Evolutionary conservation across 371 early-diverging fungal species (phyloP), one percentile per base, ranked within the genome.

Genomic region (Lichtheimia ramosa): DNA sequence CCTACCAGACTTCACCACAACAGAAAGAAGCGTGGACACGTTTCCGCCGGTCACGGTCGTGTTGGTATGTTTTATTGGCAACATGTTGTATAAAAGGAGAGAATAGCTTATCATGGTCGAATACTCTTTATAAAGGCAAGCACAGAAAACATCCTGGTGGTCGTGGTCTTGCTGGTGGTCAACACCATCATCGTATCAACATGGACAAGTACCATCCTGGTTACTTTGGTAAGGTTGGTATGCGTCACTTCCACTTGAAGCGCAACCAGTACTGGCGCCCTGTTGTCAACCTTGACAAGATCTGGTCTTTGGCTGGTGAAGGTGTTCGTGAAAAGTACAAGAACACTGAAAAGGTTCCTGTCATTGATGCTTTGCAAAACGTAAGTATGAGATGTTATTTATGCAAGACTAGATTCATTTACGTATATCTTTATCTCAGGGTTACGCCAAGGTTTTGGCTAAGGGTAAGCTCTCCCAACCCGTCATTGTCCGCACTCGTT

Each of bases 141-240:
- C 99, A 99, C 93, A 91, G 99, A 78, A 99, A 99, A 91, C 99
- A 99, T 83, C 97, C 99, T 73, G 99, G 99, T 81, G 99, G 99
- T 92, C 92, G 99, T 81, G 99, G 99, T 95, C 87, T 95, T 78
- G 98, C 99, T 84, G 99, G 99, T 93, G 99, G 99, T 89, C 90
- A 93, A 81, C 97, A 97, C 84, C 99, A 99, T 83, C 98, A 99
- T 92, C 93, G 98, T 70, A 99, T 96, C 86, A 96, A 96, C 89
- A 96, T 99, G 92, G 96, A 98, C 85, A 98, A 93, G 92, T 99
- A 95, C 93, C 99, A 99, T 87, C 99, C 99, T 70, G 99, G 99
- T 83, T 98, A 97, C 94, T 99, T 98, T 75, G 99, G 99, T 85
- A 99, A 99, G 89, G 96, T 97, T 83, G 99, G 99, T 92, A 96